A percentile compares a stretch with the other conserved stretches of the same genome.
Evolutionary conservation across 345 rosid species (phyloP).

Genomic region (Microcos paniculata): DNA sequence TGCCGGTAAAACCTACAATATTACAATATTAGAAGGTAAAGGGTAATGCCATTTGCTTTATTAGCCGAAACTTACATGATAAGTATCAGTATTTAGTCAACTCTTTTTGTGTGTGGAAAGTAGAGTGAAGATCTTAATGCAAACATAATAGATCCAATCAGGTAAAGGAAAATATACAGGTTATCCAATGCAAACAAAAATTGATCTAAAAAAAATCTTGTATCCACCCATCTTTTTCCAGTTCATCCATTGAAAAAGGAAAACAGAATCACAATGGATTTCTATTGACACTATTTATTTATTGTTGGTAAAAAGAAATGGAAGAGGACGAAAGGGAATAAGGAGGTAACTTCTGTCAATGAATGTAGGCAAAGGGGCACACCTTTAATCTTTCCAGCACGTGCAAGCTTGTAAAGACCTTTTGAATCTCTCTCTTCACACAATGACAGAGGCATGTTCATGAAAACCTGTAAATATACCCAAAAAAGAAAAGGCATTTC

Average conservation of each 20-base stretch:
- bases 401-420: slow-evolving; percentile 92
- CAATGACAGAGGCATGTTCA: slow-evolving; percentile 79
- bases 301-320: not conserved
- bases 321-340: not conserved
- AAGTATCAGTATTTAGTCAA: not conserved
- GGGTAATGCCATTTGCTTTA: no score
- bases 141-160: not conserved
- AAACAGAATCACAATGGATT: not conserved
- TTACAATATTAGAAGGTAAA: not conserved
- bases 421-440: slow-evolving; percentile 90
- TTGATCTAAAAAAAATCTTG: not conserved
- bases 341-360: not conserved
- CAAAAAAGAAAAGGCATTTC: not conserved
- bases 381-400: slow-evolving; percentile 93
- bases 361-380: not conserved
- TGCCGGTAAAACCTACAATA: slow-evolving; percentile 82
- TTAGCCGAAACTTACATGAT: not conserved
- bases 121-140: not conserved
- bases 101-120: not conserved
- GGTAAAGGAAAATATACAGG: not conserved
- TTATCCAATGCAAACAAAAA: not conserved
- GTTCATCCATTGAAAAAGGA: not conserved
- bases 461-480: slow-evolving; percentile 61
- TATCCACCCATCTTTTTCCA: not conserved
- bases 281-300: no score